Conservation (phyloP, 2,329 filamentous ascomycete genomes). For the Pestalotiopsis sp. region DNA sequence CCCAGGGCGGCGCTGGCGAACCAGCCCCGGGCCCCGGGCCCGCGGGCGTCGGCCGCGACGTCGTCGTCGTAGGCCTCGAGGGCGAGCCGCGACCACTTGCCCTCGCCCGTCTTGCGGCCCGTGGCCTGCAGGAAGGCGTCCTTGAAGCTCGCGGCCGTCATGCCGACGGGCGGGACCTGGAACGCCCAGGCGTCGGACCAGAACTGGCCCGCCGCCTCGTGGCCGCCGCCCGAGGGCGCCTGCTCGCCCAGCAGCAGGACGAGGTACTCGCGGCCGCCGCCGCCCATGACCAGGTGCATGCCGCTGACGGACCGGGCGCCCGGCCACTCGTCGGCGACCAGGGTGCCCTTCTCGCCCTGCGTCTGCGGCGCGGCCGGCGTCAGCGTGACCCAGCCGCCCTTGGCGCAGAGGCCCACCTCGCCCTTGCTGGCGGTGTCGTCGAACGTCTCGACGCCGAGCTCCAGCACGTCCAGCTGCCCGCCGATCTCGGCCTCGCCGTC, state of each 20-base stretch:
- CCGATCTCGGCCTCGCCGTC: slow-evolving; percentile 72
- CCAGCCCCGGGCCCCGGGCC: slow-evolving; percentile 59
- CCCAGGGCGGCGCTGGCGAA: slow-evolving; percentile 58
- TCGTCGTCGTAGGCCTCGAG: slow-evolving; percentile 54
- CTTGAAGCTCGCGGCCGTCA: slow-evolving; percentile 57
- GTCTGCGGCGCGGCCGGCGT: slow-evolving; percentile 36
- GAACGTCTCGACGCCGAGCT: slow-evolving; percentile 58
- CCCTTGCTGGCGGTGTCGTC: slow-evolving; percentile 50
- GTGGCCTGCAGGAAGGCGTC: slow-evolving; percentile 57
- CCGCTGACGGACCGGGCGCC: slow-evolving; percentile 55
- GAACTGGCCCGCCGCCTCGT: slow-evolving; percentile 55
- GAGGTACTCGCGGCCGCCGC: slow-evolving; percentile 63
- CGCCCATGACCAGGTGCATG: slow-evolving; percentile 58
- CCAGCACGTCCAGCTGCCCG: slow-evolving; percentile 69
- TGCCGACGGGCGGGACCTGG: slow-evolving; percentile 58
- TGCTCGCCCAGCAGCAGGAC: slow-evolving; percentile 64
- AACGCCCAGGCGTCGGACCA: slow-evolving; percentile 66
- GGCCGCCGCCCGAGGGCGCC: slow-evolving; percentile 49
- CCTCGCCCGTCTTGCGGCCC: slow-evolving; percentile 57
- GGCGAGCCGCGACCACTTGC: slow-evolving; percentile 57
- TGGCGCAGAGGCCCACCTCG: slow-evolving; percentile 53
- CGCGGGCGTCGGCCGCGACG: slow-evolving; percentile 44
- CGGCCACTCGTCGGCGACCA: slow-evolving; percentile 45
- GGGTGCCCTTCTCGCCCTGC: slow-evolving; percentile 23
- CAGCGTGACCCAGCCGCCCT: slow-evolving; percentile 58